Evolutionary conservation across 176 grass and related monocot species (phyloP), one percentile per base, ranked within the genome.

Genomic region (Zizania latifolia): DNA sequence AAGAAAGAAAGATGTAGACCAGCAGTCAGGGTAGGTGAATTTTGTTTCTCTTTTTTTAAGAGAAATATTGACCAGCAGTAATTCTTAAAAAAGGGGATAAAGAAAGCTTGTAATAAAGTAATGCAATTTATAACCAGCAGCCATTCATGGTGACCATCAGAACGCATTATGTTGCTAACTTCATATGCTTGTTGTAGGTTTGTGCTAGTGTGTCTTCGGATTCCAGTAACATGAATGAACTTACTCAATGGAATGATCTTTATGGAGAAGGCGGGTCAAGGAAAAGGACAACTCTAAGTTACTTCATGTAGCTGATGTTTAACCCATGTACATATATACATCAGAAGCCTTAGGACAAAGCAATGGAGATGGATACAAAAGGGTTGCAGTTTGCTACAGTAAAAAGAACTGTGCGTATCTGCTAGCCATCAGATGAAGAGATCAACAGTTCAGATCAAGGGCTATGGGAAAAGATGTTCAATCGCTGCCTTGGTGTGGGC

Each of bases 181-280:
- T 68, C 44, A 67, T 2, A 27, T 33, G 33, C 70, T 31, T 46
- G 68, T 74, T 83, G 54, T 74, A 98, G 91, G 95, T 94, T 38
- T 98, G 89, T n/a, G 91, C 91, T 6, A 98, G 95, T 80, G 91
- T 98, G 39, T 94, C 91, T 45, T 93, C 89, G 12, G 95, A 98
- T 81, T 98, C 95, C 2, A 79, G 75, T 69, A 98, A 92, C 79
- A 98, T 98, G 95, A 90, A 79, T 7, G 95, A 98, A 70, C 86
- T 94, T 81, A 64, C 81, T 44, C 88, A 94, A 29, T 98, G 95
- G 95, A 98, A 98, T 54, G 91, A 98, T 62, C 79, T 90, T 9
- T 98, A 92, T 66, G 91, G 91, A 30, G 94, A 98, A 73, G 94
- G 91, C 32, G 94, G 94, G 58, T 98, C 91, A 29, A 98, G 91